Evolutionary conservation across 2,329 filamentous ascomycete species (phyloP).

Genomic region (Cladosporium sp.): DNA sequence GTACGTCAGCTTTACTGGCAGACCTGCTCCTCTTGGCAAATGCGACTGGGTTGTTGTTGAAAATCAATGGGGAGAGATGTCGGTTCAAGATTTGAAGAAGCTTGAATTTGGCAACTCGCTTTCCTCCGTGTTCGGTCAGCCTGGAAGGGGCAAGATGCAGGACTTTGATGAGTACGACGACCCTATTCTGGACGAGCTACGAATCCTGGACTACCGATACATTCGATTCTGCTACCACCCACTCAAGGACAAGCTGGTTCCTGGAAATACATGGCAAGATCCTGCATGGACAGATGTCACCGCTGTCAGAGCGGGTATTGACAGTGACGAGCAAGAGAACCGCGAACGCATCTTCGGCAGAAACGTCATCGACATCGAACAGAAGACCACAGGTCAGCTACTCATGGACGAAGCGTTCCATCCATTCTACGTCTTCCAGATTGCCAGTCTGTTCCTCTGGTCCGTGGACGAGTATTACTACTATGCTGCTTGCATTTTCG

Average conservation of each 20-base stretch:
- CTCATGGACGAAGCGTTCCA: constrained; percentile 94
- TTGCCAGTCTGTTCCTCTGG: constrained; percentile 91
- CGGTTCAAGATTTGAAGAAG: constrained; percentile 64
- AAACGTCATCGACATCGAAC: constrained; percentile 88
- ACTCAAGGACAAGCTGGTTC: constrained; percentile 78
- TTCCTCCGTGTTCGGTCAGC: constrained; percentile 64
- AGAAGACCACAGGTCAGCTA: constrained; percentile 78
- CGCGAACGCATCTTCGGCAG: constrained; percentile 82
- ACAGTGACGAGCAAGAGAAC: constrained; percentile 79
- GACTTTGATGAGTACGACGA: constrained; percentile 70
- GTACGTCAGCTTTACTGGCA: constrained; percentile 73
- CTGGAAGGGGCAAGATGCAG: constrained; percentile 59
- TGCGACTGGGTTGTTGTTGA: constrained; percentile 93
- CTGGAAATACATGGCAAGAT: constrained; percentile 91
- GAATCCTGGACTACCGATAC: constrained; percentile 86
- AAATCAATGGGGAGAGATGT: constrained; percentile 95
- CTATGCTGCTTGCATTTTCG: constrained; percentile 89
- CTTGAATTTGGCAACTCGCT: constrained; percentile 58
- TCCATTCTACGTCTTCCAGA: constrained; percentile 97
- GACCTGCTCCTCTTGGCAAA: constrained; percentile 61
- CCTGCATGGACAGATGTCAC: constrained; percentile 78
- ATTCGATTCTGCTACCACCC: constrained; percentile 91
- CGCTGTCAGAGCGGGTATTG: constrained; percentile 71
- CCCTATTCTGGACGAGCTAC: constrained; percentile 69
- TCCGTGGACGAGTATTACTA: constrained; percentile 97